These are phyloP conservation scores for Achlya hypogyna DNA, from an alignment of 352 stramenopile species.

Conservation along the genomic window DNA sequence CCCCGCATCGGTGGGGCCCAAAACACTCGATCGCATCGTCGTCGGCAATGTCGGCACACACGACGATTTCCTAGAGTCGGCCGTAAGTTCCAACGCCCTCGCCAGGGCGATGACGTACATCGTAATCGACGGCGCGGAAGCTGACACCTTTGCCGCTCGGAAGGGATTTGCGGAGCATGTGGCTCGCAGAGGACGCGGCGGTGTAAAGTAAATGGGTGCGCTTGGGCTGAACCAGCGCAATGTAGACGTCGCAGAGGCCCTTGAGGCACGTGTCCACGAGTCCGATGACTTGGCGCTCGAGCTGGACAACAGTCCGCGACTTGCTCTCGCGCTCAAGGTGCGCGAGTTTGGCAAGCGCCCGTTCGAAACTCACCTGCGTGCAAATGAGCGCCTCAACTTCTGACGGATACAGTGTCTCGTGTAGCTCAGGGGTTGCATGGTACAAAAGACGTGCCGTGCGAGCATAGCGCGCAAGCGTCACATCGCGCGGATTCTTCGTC, in stretches of 20 bases:
- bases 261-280: constrained; percentile 43
- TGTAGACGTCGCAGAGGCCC: constrained; percentile 59
- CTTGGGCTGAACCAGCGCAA: constrained; percentile 51
- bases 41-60: constrained; percentile 16
- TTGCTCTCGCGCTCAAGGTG: constrained; percentile 20
- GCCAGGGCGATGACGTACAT: background rate
- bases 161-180: constrained; percentile 35
- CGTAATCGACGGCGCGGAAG: constrained; percentile 7
- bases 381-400: constrained; percentile 41
- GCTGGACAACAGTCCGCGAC: constrained; percentile 43
- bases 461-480: constrained; percentile 33
- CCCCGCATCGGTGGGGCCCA: background rate
- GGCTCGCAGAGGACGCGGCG: constrained; percentile 39
- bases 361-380: constrained; percentile 43
- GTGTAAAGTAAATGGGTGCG: constrained; percentile 39
- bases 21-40: constrained; percentile 4
- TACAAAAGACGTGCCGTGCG: constrained; percentile 36
- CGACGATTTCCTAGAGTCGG: background rate
- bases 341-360: constrained; percentile 30
- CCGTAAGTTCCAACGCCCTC: background rate
- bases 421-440: constrained; percentile 7
- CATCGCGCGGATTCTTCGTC: constrained; percentile 8
- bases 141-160: background rate
- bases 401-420: constrained; percentile 37
- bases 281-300: constrained; percentile 47